Conservation (phyloP, 2,329 filamentous ascomycete species). For the Trichoderma koningii region DNA sequence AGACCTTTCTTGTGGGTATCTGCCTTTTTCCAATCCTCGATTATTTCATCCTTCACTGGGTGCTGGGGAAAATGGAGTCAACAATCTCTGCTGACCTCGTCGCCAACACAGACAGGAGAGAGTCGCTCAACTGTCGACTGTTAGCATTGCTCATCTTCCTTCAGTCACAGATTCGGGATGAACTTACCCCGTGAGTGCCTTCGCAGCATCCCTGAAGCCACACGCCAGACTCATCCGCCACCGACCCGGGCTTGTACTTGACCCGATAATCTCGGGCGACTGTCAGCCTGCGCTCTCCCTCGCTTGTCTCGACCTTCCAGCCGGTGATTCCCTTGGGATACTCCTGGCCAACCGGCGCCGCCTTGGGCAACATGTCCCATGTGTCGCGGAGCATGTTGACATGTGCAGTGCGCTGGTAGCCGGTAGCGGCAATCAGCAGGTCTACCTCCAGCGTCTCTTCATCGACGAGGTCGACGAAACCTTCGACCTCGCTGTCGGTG, state of each 20-base stretch:
- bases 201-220: constrained; percentile 96
- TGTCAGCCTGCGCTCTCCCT: constrained; percentile 55
- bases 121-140: constrained; percentile 68
- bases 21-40: background rate
- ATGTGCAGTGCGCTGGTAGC: constrained; percentile 78
- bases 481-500: constrained; percentile 45
- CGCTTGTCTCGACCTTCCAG: constrained; percentile 45
- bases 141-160: constrained; percentile 5
- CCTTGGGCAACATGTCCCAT: constrained; percentile 64
- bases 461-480: constrained; percentile 41
- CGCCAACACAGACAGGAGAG: constrained; percentile 75
- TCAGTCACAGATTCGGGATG: background rate
- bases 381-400: constrained; percentile 72
- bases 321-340: constrained; percentile 43
- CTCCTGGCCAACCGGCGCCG: constrained; percentile 36
- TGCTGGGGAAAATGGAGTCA: constrained; percentile 63
- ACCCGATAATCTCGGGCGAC: constrained; percentile 80
- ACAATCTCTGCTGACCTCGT: constrained; percentile 78
- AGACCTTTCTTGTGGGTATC: constrained; percentile 11
- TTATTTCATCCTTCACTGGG: background rate
- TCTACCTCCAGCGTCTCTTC: constrained; percentile 74
- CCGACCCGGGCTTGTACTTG: constrained; percentile 65
- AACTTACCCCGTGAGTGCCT: constrained; percentile 82
- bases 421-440: constrained; percentile 81
- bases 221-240: constrained; percentile 74